Evolutionary conservation across 192 early-diverging fungal species (phyloP), one percentile per base, ranked within the genome.

Genomic region (Coemansia sp.): DNA sequence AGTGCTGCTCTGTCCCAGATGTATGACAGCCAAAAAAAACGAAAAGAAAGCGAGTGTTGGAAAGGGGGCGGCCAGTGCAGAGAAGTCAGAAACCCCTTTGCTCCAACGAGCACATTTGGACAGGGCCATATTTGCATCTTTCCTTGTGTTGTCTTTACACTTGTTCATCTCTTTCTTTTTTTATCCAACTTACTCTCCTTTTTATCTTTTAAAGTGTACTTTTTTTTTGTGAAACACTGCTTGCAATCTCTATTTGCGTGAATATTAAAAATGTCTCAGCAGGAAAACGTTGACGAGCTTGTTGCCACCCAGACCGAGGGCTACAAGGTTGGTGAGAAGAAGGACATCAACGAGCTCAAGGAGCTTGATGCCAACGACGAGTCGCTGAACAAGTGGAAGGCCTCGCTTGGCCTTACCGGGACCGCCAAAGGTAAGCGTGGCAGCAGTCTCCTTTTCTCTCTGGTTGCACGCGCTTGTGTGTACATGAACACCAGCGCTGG

Each of bases 331-430:
- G 90, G 93, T 30, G 89, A 91, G 66, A 99, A 96, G 86, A 99
- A 97, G 87, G 89, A 91, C 10, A 68, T 94, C 9, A 82, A 85
- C 20, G 94, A 99, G 76, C 90, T 94, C 70, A 77, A 91, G 62
- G 71, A 86, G 34, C 85, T 99, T 55, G 97, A 97, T 69, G 88
- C 93, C 57, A 75, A 85, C 63, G 96, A 97, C 82, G 93, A 95
- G 75, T 94, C 94, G n/a, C 86, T 99, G 31, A 82, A 85, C 59
- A 95, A 94, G 81, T 99, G 97, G 97, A 99, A 99, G 85, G 89
- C 88, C 63, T 94, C 93, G 20, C 88, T 99, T 48, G 97, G 97
- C 31, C 78, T 99, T 37, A 26, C 20, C 23, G 72, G 64, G 59
- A 68, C 64, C 20, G 68, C 81, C 31, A 21, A 83, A 81, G 85